Conservation (phyloP, 257 asterid species). For the Rubia yunnanensis region DNA sequence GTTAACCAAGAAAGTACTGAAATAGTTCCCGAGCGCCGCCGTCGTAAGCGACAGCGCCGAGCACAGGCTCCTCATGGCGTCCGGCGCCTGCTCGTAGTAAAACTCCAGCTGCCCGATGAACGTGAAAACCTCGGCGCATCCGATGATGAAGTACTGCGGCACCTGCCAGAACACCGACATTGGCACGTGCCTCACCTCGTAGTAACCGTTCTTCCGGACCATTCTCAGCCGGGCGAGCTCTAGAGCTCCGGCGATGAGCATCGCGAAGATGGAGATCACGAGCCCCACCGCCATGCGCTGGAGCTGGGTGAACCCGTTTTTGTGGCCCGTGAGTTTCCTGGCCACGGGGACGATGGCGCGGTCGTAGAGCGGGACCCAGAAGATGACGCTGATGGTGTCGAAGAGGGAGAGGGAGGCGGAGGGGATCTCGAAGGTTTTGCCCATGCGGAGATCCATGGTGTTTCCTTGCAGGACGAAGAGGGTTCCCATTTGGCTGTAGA, state of each 20-base stretch:
- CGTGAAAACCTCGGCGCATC: slow-evolving; percentile 60
- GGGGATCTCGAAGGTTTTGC: slow-evolving; percentile 41
- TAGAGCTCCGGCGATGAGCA: slow-evolving; percentile 38
- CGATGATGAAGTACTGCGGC: slow-evolving; percentile 58
- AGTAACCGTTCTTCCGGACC: slow-evolving; percentile 27
- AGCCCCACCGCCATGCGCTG: slow-evolving; percentile 60
- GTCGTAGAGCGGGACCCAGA: slow-evolving; percentile 60
- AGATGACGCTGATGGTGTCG: slow-evolving; percentile 52
- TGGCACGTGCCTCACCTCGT: slow-evolving; percentile 32
- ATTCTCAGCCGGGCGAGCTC: slow-evolving; percentile 32
- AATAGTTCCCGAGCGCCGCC: slow-evolving; percentile 45
- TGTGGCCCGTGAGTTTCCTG: slow-evolving; percentile 37
- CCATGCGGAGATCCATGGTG: slow-evolving; percentile 42
- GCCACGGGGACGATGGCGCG: slow-evolving; percentile 40
- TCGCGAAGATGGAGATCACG: slow-evolving; percentile 43
- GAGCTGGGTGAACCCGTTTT: slow-evolving; percentile 58
- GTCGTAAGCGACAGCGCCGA: slow-evolving; percentile 54
- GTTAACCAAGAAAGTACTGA: slow-evolving; percentile 45
- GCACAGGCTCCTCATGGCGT: slow-evolving; percentile 53
- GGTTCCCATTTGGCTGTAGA: slow-evolving; percentile 65
- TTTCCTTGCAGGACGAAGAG: slow-evolving; percentile 58
- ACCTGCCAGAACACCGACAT: slow-evolving; percentile 58
- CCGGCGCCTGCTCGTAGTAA: slow-evolving; percentile 64
- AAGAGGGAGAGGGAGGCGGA: slow-evolving; percentile 53
- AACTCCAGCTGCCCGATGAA: slow-evolving; percentile 54